A percentile compares a stretch with the other conserved stretches of the same genome.
These are phyloP conservation scores for Fusarium secorum DNA, from an alignment of 2,329 filamentous ascomycete species.

Conservation along the genomic window DNA sequence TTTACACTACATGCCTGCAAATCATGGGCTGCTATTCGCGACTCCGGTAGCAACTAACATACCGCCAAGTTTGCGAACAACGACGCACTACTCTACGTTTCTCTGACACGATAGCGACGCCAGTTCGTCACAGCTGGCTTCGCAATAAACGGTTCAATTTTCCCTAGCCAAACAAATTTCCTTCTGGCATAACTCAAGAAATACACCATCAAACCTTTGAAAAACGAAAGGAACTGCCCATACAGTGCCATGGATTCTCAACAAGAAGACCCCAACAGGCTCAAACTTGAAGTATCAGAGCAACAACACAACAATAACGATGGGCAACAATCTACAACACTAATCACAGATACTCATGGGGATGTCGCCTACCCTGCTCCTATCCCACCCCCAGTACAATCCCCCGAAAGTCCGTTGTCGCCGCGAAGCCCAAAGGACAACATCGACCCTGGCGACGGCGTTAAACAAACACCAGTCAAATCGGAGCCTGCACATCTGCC, in stretches of 20 bases:
- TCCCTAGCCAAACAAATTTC: background rate
- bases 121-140: background rate
- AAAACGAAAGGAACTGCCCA: background rate
- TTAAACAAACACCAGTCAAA: background rate
- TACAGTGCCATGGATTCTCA: constrained; percentile 13
- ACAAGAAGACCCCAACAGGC: constrained; percentile 8
- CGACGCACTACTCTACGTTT: background rate
- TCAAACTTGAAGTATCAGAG: constrained; percentile 20
- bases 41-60: background rate
- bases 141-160: background rate
- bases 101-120: constrained; percentile 9
- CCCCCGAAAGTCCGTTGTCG: constrained; percentile 22
- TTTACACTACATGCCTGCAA: background rate
- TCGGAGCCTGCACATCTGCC: constrained; percentile 6
- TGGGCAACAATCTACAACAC: constrained; percentile 3
- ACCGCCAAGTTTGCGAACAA: background rate
- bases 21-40: background rate
- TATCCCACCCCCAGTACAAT: constrained; percentile 18
- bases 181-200: background rate
- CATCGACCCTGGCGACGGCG: background rate
- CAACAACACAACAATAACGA: constrained; percentile 5
- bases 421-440: constrained; percentile 10
- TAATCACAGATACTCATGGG: constrained; percentile 22
- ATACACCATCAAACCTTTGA: background rate
- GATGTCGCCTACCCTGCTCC: constrained; percentile 20